phyloP scores from a whole-genome alignment of 2,329 filamentous ascomycete genomes.

The Nigrograna mackinnonii region DNA sequence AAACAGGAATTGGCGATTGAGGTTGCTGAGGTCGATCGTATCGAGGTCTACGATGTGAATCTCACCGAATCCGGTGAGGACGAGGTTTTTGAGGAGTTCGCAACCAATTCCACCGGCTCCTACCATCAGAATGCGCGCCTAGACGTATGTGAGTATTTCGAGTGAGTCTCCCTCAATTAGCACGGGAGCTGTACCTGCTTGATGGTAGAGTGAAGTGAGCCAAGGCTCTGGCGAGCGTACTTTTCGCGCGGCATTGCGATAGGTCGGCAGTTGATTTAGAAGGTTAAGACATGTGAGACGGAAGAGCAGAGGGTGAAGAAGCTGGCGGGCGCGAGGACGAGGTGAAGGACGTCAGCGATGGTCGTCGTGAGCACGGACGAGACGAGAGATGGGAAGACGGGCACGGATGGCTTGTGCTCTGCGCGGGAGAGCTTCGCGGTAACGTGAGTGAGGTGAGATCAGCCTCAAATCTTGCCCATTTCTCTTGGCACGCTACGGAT shows the following conservation, averaged over 20 bases:
- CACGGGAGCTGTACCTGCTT: constrained; percentile 63
- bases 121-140: constrained; percentile 90
- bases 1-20: constrained; percentile 97
- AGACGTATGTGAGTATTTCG: constrained; percentile 29
- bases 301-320: constrained; percentile 2
- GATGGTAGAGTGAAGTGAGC: constrained; percentile 63
- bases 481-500: too few relatives aligned
- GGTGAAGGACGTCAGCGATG: too few relatives aligned
- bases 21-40: constrained; percentile 95
- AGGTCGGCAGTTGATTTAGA: not conserved
- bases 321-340: constrained; percentile 6
- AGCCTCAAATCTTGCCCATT: constrained; percentile 3
- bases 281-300: not conserved
- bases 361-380: too few relatives aligned
- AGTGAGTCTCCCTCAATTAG: constrained; percentile 1
- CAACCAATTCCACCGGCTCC: constrained; percentile 97
- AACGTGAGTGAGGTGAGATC: constrained; percentile 1
- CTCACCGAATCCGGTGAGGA: constrained; percentile 87
- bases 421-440: too few relatives aligned
- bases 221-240: constrained; percentile 64
- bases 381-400: too few relatives aligned
- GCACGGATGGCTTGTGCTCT: too few relatives aligned
- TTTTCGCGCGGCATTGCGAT: constrained; percentile 52
- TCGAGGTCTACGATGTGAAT: constrained; percentile 96
- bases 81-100: constrained; percentile 95